A percentile compares a stretch with the other conserved stretches of the same genome.
Evolutionary conservation across 2,329 filamentous ascomycete genomes (phyloP).

Genomic region (Botrytis hyacinthi): DNA sequence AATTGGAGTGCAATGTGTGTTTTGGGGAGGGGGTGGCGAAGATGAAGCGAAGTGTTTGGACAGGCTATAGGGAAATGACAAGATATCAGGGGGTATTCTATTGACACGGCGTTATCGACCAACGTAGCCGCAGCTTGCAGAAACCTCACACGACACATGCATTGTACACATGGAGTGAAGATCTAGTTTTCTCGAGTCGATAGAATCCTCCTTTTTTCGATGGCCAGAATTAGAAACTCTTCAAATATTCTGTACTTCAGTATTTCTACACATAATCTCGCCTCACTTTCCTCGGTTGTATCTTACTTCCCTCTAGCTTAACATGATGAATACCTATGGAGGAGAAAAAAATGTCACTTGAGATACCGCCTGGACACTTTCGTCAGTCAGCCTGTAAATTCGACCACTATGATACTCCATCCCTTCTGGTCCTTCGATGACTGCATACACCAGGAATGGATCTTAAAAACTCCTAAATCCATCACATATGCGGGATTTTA

Average conservation of each 20-base stretch:
- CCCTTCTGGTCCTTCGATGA: not conserved
- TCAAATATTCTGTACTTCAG: not conserved
- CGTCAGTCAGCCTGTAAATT: not conserved
- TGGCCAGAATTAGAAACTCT: not conserved
- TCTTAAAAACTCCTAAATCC: not conserved
- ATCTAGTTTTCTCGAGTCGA: not conserved
- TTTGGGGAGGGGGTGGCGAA: no score
- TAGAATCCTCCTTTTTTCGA: not conserved
- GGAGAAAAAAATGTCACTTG: not conserved
- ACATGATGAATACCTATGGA: no score
- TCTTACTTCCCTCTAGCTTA: not conserved
- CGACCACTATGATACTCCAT: not conserved
- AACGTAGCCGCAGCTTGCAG: not conserved
- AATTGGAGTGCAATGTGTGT: not conserved
- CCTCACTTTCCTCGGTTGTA: not conserved
- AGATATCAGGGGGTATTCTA: not conserved
- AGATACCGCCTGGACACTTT: not conserved
- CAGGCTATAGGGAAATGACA: no score
- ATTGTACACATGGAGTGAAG: no score
- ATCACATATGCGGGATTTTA: not conserved
- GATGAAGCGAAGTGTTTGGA: no score
- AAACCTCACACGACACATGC: not conserved
- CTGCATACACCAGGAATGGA: not conserved
- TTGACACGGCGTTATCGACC: not conserved
- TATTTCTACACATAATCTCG: not conserved